Evolutionary conservation across 768 basidiomycete genomes (phyloP).

Genomic region (Tubosaeta sp.): DNA sequence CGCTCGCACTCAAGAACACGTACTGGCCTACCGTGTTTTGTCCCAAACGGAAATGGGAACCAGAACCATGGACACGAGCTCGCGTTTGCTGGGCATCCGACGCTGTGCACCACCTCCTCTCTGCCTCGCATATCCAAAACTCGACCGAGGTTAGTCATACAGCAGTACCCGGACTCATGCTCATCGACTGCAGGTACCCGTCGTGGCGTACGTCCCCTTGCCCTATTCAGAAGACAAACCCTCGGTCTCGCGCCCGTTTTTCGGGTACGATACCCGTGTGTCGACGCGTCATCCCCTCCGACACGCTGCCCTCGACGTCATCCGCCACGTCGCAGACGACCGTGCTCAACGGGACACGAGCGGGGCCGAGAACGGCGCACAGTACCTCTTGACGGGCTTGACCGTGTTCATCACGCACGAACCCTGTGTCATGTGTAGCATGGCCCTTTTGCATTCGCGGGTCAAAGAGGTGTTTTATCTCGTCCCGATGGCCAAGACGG

Average conservation of each 20-base stretch:
- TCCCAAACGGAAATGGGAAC: conserved; percentile 64
- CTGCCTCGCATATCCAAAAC: conserved; percentile 15
- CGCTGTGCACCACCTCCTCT: conserved; percentile 59
- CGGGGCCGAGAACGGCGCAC: conserved; percentile 53
- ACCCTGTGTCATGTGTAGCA: conserved; percentile 96
- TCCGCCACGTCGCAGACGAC: conserved; percentile 61
- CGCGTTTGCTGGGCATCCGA: conserved; percentile 72
- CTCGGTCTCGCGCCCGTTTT: conserved; percentile 35
- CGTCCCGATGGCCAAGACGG: conserved; percentile 67
- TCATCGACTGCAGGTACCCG: conserved; percentile 51
- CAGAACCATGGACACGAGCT: conserved; percentile 61
- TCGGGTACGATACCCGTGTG: conserved; percentile 66
- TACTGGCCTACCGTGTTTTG: conserved; percentile 87
- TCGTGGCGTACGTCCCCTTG: conserved; percentile 65
- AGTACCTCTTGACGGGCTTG: conserved; percentile 84
- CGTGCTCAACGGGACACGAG: conserved; percentile 32
- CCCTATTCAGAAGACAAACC: conserved; percentile 38
- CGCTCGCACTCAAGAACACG: conserved; percentile 60
- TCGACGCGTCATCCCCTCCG: conserved; percentile 73
- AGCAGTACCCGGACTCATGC: too few species aligned
- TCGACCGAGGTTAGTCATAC: conserved; percentile 60
- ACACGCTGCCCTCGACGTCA: conserved; percentile 78
- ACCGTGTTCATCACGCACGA: conserved; percentile 92
- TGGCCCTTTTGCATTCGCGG: conserved; percentile 94
- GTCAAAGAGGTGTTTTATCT: conserved; percentile 83